Evolutionary conservation across 208 protist species (phyloP), one percentile per base, ranked within the genome.

Genomic region (Herpetomonas muscarum): DNA sequence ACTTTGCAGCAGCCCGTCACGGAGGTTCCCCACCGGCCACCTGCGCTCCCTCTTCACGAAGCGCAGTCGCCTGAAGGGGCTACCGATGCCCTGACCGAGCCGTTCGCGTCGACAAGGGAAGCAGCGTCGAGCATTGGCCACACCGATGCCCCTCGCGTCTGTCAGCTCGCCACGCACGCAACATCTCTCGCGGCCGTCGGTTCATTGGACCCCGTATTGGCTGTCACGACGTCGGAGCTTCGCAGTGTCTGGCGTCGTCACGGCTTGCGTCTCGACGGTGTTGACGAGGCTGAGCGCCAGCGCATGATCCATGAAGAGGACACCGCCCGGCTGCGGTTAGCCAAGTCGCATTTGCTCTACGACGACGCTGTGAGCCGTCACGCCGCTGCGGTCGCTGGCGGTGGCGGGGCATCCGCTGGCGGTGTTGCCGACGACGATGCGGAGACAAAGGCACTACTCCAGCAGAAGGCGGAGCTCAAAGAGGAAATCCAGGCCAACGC

Each of bases 401-500:
- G 49, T 19, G 47, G 24, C 19, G 1, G 21, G 28, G 41, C n/a
- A n/a, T n/a, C n/a, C n/a, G n/a, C n/a, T n/a, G n/a, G n/a, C n/a
- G n/a, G n/a, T n/a, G n/a, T n/a, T n/a, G n/a, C n/a, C 17, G 28
- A n/a, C 19, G 39, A 9, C 26, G 61, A 64, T 31, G 46, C 51
- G 41, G 64, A 70, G 50, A 10, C 67, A 24, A 19, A 32, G 13
- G 3, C 28, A 1, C 28, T 71, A 45, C 29, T 76, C 26, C 49
- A 54, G 31, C 64, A 68, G 31, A 71, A 70, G 52, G 12, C 65
- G 0, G 60, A 69, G 25, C 61, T 87, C 19, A 64, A 48, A 6
- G 64, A 63, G 28, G 58, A 77, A 26, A 59, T 73, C n/a, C 41
- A 54, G 19, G 66, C 68, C 36, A 74, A 57, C 47, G 41, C 62